A percentile compares a stretch with the other conserved stretches of the same genome.
These are phyloP conservation scores for Cordyceps farinosa DNA, from an alignment of 2,329 filamentous ascomycete genomes.

Conservation along the genomic window DNA sequence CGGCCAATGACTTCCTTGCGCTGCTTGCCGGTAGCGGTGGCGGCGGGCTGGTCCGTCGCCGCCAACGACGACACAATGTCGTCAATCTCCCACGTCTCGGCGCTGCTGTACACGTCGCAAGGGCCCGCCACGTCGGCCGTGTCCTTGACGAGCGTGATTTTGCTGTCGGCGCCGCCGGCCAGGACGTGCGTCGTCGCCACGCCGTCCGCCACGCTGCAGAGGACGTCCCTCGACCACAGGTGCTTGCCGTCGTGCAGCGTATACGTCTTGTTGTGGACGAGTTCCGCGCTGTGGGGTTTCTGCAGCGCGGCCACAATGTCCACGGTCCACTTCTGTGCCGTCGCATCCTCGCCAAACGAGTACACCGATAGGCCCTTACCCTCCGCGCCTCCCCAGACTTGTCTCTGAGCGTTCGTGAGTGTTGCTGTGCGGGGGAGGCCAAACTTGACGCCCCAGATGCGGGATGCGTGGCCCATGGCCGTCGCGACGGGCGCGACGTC, in stretches of 20 bases:
- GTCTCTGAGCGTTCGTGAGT: neutral
- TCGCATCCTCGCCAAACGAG: slow-evolving; percentile 84
- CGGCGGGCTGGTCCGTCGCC: neutral
- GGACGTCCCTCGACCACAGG: slow-evolving; percentile 70
- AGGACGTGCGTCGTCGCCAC: slow-evolving; percentile 45
- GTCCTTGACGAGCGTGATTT: slow-evolving; percentile 49
- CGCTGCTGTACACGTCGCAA: slow-evolving; percentile 1
- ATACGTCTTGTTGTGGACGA: slow-evolving; percentile 54
- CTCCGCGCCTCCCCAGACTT: slow-evolving; percentile 8
- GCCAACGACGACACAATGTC: slow-evolving; percentile 27
- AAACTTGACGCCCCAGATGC: slow-evolving; percentile 86
- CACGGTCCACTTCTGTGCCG: slow-evolving; percentile 69
- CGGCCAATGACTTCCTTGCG: slow-evolving; percentile 49
- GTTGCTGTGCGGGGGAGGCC: slow-evolving; percentile 28
- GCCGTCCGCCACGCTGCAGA: slow-evolving; percentile 25
- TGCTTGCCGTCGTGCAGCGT: slow-evolving; percentile 81
- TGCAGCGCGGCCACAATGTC: slow-evolving; percentile 14
- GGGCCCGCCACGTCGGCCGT: neutral
- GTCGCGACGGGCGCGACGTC: slow-evolving; percentile 55
- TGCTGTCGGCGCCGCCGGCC: slow-evolving; percentile 84
- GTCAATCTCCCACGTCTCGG: slow-evolving; percentile 30
- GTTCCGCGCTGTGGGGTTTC: slow-evolving; percentile 21
- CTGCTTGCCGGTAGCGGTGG: slow-evolving; percentile 13
- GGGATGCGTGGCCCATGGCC: slow-evolving; percentile 80
- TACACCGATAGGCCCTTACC: slow-evolving; percentile 45